phyloP scores from a whole-genome alignment of 345 rosid species.

The Ceriops zippeliana region DNA sequence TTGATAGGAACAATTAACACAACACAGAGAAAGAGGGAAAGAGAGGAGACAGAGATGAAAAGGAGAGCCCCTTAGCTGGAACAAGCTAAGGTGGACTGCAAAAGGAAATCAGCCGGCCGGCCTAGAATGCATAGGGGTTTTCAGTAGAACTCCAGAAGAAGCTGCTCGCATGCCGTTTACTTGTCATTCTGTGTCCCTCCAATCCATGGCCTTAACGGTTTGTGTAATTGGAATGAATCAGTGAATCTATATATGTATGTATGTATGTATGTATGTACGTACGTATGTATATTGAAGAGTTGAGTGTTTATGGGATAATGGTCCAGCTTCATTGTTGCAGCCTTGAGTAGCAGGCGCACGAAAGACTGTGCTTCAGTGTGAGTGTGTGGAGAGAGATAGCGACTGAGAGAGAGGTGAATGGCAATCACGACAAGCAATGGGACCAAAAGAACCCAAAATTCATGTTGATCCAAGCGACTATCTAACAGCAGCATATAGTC shows the following conservation, averaged over 20 bases:
- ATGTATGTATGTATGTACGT: too few species aligned
- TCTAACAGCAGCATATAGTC: background rate
- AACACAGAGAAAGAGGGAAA: background rate
- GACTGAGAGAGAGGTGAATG: background rate
- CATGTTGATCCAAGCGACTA: constrained; percentile 28
- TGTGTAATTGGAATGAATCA: constrained; percentile 20
- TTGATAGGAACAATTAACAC: constrained; percentile 24
- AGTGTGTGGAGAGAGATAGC: too few species aligned
- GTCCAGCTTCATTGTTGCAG: constrained; percentile 18
- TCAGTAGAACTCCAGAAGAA: constrained; percentile 1
- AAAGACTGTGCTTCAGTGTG: background rate
- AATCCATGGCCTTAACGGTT: constrained; percentile 45
- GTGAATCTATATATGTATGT: background rate
- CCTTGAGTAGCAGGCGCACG: constrained; percentile 17
- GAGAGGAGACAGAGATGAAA: constrained; percentile 1
- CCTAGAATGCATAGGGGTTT: constrained; percentile 43
- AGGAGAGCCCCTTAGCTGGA: constrained; percentile 31
- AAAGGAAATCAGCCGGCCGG: constrained; percentile 61
- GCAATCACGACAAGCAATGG: constrained; percentile 24
- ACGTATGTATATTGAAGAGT: background rate
- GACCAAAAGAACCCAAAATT: constrained; percentile 25
- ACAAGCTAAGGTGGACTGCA: constrained; percentile 24
- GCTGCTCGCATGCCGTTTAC: constrained; percentile 29
- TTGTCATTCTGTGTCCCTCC: constrained; percentile 43
- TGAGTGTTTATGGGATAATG: constrained; percentile 1